Evolutionary conservation across 2,329 filamentous ascomycete genomes (phyloP).

Genomic region (Trichoderma guizhouense): DNA sequence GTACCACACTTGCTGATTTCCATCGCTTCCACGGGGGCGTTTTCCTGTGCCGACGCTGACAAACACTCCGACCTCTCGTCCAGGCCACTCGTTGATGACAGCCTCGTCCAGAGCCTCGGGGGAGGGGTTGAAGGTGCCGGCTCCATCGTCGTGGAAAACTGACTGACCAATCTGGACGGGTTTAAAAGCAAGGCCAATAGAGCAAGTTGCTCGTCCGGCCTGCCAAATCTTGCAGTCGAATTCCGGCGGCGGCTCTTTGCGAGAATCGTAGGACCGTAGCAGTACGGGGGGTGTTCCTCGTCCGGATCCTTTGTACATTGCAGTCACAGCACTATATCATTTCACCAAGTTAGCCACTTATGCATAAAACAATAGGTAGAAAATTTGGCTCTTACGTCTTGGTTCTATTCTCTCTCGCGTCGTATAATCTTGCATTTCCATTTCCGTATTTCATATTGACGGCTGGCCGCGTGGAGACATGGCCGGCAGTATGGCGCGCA

Average conservation of each 20-base stretch:
- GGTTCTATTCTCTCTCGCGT: conserved; percentile 77
- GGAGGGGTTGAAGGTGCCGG: conserved; percentile 87
- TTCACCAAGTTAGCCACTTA: conserved; percentile 17
- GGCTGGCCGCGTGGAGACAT: conserved; percentile 48
- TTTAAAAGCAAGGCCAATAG: conserved; percentile 91
- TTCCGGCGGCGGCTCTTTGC: conserved; percentile 84
- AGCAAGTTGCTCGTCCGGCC: conserved; percentile 88
- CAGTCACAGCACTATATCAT: conserved; percentile 73
- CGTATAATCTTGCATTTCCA: conserved; percentile 83
- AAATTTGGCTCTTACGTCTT: conserved; percentile 67
- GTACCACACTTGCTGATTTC: conserved; percentile 80
- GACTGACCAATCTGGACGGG: conserved; percentile 92
- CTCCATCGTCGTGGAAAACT: conserved; percentile 88
- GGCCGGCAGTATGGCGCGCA: conserved; percentile 57
- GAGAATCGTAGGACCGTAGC: conserved; percentile 90
- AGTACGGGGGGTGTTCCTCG: conserved; percentile 66
- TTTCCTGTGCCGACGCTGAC: conserved; percentile 93
- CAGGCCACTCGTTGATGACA: conserved; percentile 89
- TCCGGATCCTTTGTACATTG: conserved; percentile 79
- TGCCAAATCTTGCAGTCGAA: conserved; percentile 97
- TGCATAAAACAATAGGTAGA: not conserved
- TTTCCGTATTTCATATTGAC: conserved; percentile 67
- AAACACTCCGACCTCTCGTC: conserved; percentile 86
- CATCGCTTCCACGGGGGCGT: conserved; percentile 62
- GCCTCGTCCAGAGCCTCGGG: conserved; percentile 87